phyloP scores from a whole-genome alignment of 345 rosid genomes.

The Brassica juncea region DNA sequence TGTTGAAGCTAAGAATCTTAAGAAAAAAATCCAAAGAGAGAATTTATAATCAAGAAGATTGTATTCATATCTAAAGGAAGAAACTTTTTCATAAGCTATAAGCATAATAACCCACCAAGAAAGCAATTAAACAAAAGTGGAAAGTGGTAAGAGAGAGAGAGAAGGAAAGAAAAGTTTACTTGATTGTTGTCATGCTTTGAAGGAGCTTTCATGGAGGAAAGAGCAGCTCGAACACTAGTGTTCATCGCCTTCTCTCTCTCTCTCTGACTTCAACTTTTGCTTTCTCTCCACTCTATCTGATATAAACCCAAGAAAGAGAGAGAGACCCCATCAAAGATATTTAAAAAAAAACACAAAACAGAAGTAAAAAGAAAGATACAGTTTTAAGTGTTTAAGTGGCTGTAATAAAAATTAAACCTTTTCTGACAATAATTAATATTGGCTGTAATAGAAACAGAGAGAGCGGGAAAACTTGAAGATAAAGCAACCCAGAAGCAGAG shows the following conservation, averaged over 20 bases:
- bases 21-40: slow-evolving; percentile 2
- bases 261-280: slow-evolving; percentile 17
- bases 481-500: slow-evolving; percentile 51
- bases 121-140: slow-evolving; percentile 14
- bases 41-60: not conserved
- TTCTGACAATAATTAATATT: not conserved
- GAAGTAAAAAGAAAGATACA: not conserved
- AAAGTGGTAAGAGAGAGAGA: not conserved
- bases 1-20: slow-evolving; percentile 42
- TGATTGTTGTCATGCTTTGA: slow-evolving; percentile 48
- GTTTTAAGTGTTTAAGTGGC: not conserved
- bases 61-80: slow-evolving; percentile 21
- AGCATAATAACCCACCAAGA: slow-evolving; percentile 20
- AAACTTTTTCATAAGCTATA: slow-evolving; percentile 29
- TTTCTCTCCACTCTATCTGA: slow-evolving; percentile 38
- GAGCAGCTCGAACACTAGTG: slow-evolving; percentile 67
- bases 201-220: slow-evolving; percentile 72
- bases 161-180: slow-evolving; percentile 44
- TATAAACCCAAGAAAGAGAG: slow-evolving; percentile 16
- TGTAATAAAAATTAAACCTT: not conserved
- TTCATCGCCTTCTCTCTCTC: slow-evolving; percentile 53
- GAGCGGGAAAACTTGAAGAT: slow-evolving; percentile 76
- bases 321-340: not conserved
- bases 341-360: not conserved
- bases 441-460: slow-evolving; percentile 4